Conservation (phyloP, 345 rosid genomes). For the Linum trigynum region DNA sequence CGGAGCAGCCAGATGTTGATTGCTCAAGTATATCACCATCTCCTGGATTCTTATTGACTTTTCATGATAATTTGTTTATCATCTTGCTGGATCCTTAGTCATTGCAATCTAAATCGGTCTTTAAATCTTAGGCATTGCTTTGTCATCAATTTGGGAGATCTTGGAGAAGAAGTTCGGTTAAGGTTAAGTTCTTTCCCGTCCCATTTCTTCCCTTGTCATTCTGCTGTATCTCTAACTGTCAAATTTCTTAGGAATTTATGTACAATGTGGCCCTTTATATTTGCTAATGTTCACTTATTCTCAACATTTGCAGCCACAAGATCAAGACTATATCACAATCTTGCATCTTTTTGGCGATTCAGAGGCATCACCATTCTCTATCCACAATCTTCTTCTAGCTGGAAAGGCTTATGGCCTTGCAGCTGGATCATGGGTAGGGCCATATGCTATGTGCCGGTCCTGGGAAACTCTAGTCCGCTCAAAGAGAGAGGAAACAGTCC, state of each 20-base stretch:
- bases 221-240: neutral
- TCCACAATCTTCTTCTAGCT: conserved; percentile 74
- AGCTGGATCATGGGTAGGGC: conserved; percentile 98
- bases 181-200: conserved; percentile 26
- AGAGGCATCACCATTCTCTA: conserved; percentile 53
- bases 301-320: conserved; percentile 45
- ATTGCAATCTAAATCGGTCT: too few relatives aligned
- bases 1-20: conserved; percentile 97
- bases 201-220: neutral
- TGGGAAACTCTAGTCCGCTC: conserved; percentile 64
- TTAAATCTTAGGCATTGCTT: conserved; percentile 51
- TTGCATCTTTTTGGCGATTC: conserved; percentile 82
- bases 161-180: conserved; percentile 56
- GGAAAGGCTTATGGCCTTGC: conserved; percentile 82
- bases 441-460: conserved; percentile 84
- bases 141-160: conserved; percentile 78
- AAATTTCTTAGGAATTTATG: neutral
- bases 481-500: conserved; percentile 36
- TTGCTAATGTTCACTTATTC: neutral
- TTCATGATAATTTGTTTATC: neutral
- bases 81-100: neutral
- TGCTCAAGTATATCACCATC: conserved; percentile 54
- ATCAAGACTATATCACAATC: conserved; percentile 53
- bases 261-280: neutral
- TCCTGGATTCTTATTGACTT: neutral